phyloP scores from a whole-genome alignment of 2,329 filamentous ascomycete genomes.

The Amylocarpus encephaloides region DNA sequence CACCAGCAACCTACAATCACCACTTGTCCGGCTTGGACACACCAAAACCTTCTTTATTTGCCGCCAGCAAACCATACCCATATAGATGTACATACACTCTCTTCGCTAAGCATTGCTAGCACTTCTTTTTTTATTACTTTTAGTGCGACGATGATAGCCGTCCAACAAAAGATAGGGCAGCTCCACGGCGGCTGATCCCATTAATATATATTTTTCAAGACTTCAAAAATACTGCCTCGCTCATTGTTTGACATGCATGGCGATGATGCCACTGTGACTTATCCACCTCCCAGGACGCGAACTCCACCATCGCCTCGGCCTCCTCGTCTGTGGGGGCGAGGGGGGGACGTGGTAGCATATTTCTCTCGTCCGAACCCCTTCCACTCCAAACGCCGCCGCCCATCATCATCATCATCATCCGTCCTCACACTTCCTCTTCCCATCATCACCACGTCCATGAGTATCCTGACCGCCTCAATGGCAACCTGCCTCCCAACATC shows the following conservation, averaged over 20 bases:
- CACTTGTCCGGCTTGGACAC: not conserved
- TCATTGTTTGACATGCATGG: not conserved
- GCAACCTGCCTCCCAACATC: no score
- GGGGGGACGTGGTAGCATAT: not conserved
- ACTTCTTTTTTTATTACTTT: not conserved
- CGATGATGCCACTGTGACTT: not conserved
- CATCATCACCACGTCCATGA: no score
- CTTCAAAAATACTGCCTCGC: not conserved
- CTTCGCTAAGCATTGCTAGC: not conserved
- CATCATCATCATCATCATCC: no score
- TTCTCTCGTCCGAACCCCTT: no score
- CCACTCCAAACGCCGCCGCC: no score
- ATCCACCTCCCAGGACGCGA: not conserved
- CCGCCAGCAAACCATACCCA: not conserved
- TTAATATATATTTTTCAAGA: not conserved
- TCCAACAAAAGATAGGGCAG: no score
- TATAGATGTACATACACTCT: slow-evolving; percentile 10
- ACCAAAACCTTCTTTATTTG: not conserved
- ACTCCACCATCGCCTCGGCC: not conserved
- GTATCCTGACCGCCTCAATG: no score
- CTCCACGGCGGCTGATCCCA: no score
- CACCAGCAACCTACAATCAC: not conserved
- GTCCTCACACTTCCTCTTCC: no score
- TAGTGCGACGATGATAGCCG: not conserved
- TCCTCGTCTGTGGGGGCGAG: not conserved